phyloP scores from a whole-genome alignment of 495 filamentous ascomycete species.

The Talaromyces ruber region DNA sequence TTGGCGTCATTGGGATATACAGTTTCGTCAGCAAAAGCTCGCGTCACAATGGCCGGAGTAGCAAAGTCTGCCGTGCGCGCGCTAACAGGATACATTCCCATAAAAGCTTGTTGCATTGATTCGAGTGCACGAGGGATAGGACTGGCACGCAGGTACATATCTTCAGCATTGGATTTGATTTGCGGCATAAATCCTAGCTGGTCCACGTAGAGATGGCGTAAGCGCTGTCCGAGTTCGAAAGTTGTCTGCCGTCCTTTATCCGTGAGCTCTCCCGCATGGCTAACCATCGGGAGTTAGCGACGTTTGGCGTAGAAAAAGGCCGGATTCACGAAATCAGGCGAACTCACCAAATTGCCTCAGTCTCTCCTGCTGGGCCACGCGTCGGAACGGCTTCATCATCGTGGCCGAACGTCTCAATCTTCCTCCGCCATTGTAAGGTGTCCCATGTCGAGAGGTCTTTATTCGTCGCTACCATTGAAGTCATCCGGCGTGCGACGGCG shows the following conservation, averaged over 20 bases:
- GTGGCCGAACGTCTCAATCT: slow-evolving; percentile 69
- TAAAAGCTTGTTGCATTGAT: slow-evolving; percentile 81
- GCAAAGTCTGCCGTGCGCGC: slow-evolving; percentile 56
- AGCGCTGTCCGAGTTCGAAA: slow-evolving; percentile 64
- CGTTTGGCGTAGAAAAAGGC: too few relatives aligned
- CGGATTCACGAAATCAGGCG: not conserved
- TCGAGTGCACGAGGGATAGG: slow-evolving; percentile 80
- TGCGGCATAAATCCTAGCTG: slow-evolving; percentile 78
- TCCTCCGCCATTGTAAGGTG: slow-evolving; percentile 65
- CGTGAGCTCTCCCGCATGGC: slow-evolving; percentile 78
- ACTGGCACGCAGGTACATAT: slow-evolving; percentile 78
- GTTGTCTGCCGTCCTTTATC: slow-evolving; percentile 82
- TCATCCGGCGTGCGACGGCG: slow-evolving; percentile 60
- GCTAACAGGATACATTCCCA: slow-evolving; percentile 76
- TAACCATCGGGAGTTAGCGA: slow-evolving; percentile 9
- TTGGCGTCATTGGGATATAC: slow-evolving; percentile 84
- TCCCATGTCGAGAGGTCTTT: slow-evolving; percentile 53
- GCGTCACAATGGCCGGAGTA: slow-evolving; percentile 64
- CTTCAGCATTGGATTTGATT: slow-evolving; percentile 52
- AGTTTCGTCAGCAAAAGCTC: slow-evolving; percentile 73
- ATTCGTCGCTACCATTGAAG: slow-evolving; percentile 56
- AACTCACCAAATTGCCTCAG: slow-evolving; percentile 64
- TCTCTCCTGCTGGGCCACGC: slow-evolving; percentile 53
- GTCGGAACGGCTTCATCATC: slow-evolving; percentile 64
- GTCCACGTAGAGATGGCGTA: slow-evolving; percentile 80